Evolutionary conservation across 345 rosid species (phyloP), one percentile per base, ranked within the genome.

Genomic region (Populus alba): DNA sequence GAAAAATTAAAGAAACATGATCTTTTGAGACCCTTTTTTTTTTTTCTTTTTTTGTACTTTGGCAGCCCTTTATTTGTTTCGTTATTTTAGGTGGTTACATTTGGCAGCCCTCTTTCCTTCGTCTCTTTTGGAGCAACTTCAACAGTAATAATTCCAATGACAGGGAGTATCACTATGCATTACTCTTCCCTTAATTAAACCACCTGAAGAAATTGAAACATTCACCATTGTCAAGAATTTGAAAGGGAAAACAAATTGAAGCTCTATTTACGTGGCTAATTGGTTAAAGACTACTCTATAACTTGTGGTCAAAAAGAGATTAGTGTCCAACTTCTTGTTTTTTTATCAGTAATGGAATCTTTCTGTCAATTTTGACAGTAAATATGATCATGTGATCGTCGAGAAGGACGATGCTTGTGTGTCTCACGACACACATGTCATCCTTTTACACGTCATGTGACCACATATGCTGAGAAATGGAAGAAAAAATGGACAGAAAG

Each of bases 131-230:
- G 37, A 49, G 37, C 66, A 72, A 61, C 68, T 47, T 66, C 78
- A 35, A 31, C 68, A 61, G 59, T 73, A 76, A 20, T 75, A 61
- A 8, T 78, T 70, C 38, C 82, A 73, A 18, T 20, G 20, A 49
- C 72, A 35, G 76, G 53, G 75, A 71, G 39, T 77, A 51, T 79
- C 76, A 72, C 71, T 72, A 72, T 39, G 57, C 79, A 82, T 63
- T 78, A 59, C 70, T 70, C 76, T 69, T 79, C 75, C 79, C 78
- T 74, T 76, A 84, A 33, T 33, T 33, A 51, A 72, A 79, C 89
- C 89, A 87, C 87, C 95, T 89, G 89, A 27, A 15, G 25, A 61
- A 6, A 35, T 77, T 74, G 61, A 73, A 80, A 65, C 43, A 55
- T 75, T 31, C 75, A 75, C 13, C 66, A 39, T 27, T 7, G 39